Evolutionary conservation across 148 eudicot genomes (phyloP).

Genomic region (Rhododendron ovatum): DNA sequence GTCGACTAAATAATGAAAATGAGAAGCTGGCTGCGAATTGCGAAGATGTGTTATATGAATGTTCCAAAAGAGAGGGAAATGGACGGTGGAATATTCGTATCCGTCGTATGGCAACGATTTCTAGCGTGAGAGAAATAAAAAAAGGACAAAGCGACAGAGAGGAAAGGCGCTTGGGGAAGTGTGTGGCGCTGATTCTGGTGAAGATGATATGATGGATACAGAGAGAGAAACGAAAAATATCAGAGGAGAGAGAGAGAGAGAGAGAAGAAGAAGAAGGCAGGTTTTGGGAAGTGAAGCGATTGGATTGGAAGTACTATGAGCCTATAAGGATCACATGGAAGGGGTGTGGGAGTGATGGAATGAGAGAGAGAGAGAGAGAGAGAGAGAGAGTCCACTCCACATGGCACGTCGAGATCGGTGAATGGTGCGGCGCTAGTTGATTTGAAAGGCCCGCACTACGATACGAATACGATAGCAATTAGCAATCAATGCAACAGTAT

Average conservation of each 20-base stretch:
- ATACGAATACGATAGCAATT: background rate
- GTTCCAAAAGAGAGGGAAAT: constrained; percentile 2
- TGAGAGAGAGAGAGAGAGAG: background rate
- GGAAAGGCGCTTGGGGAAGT: background rate
- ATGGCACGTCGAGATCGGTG: background rate
- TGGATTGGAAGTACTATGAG: background rate
- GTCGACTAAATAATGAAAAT: background rate
- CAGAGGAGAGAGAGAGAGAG: background rate
- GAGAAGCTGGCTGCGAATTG: background rate
- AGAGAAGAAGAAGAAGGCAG: too few relatives aligned
- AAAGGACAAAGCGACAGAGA: background rate
- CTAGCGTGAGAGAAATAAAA: background rate
- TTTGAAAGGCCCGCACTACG: background rate
- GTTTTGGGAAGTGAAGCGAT: background rate
- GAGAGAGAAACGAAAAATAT: background rate
- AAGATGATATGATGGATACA: background rate
- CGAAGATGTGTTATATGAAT: background rate
- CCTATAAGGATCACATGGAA: background rate
- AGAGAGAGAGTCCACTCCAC: background rate
- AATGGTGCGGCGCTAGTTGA: background rate
- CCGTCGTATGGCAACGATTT: background rate
- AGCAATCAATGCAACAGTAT: background rate
- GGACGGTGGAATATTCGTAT: background rate
- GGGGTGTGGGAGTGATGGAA: background rate
- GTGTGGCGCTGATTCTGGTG: background rate